Evolutionary conservation across 164 flowering plant genomes (phyloP), one percentile per base, ranked within the genome.

Genomic region (Echeveria elegans): DNA sequence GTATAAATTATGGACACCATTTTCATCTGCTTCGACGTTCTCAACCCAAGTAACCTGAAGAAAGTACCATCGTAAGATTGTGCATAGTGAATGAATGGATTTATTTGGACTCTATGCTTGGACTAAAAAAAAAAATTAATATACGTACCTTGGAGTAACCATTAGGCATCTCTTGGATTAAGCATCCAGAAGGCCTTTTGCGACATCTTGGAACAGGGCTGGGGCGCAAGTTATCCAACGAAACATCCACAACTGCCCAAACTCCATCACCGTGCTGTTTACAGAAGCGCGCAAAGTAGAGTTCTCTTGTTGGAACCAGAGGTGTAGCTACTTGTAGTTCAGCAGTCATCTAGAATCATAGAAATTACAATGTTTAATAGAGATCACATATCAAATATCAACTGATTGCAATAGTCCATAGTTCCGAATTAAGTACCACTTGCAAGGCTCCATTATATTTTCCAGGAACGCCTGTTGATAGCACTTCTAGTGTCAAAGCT

Each of bases 221-320:
- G 6, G 87, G 85, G n/a, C 86, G 78, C 63, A 88, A 70, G 68
- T 73, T 79, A 72, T 90, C 97, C 73, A 90, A 64, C n/a, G 97
- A 88, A 56, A 90, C 89, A 76, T 90, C 97, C 23, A 87, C 97
- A 14, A 90, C 92, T 2, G 84, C 95, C 97, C 97, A 90, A 2
- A 76, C 78, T 24, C 90, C 92, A 19, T 90, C 95, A 7, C 71
- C 63, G 67, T 85, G 90, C 59, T 86, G 89, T 56, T 88, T 90
- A 72, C 95, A 90, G 60, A 85, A 88, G 72, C 97, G 79, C 0
- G 82, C 84, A 34, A 74, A 90, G 66, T 82, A 85, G 63, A 77
- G 79, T 72, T 90, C 93, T 0, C 97, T 75, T 40, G 89, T 85
- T 7, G 95, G 91, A 69, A 88, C 95, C 2, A 87, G 80, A 10